Evolutionary conservation across 2,329 filamentous ascomycete genomes (phyloP), one percentile per base, ranked within the genome.

Genomic region (Aureobasidium namibiae): DNA sequence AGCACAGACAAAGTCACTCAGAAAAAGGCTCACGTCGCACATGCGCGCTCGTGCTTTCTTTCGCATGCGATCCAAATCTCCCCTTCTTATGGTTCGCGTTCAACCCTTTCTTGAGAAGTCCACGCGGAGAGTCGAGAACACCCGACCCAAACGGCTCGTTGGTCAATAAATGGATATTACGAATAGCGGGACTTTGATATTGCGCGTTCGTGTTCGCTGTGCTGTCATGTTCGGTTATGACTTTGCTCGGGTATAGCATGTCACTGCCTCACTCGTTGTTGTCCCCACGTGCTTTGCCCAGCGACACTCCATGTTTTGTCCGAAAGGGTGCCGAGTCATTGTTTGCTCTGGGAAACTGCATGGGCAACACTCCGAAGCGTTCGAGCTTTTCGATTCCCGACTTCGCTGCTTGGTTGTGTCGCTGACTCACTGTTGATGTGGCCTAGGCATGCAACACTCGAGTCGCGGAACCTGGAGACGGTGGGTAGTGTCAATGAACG

Each of bases 41-140:
- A 52, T 52, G 48, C 48, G 48, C 34, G 48, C 48, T 52, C 48
- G 48, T 52, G 48, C 48, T 52, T 39, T 52, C 29, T 52, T 16
- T n/a, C n/a, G n/a, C 4, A 33, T 33, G 31, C 31, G 29, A 31
- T 34, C 7, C 46, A 36, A 36, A 34, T 39, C 9, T 52, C 34
- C 48, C 33, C 48, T 50, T 38, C 33, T 50, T 38, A n/a, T n/a
- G n/a, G n/a, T 26, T 24, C 9, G 26, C 9, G 26, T 29, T 14
- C 39, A 7, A n/a, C 9, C n/a, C 31, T 18, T 38, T 24, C 13
- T 24, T 24, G 5, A 38, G 48, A 26, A 52, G n/a, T n/a, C 26
- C 33, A 52, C 48, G 34, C 48, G 48, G n/a, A n/a, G 34, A 52
- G 48, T 52, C 34, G 33, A 52, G 48, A 50, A 52, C 33, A 26